A percentile compares a stretch with the other conserved stretches of the same genome.
These are phyloP conservation scores for Lepidium didymum DNA, from an alignment of 345 rosid species.

Conservation along the genomic window DNA sequence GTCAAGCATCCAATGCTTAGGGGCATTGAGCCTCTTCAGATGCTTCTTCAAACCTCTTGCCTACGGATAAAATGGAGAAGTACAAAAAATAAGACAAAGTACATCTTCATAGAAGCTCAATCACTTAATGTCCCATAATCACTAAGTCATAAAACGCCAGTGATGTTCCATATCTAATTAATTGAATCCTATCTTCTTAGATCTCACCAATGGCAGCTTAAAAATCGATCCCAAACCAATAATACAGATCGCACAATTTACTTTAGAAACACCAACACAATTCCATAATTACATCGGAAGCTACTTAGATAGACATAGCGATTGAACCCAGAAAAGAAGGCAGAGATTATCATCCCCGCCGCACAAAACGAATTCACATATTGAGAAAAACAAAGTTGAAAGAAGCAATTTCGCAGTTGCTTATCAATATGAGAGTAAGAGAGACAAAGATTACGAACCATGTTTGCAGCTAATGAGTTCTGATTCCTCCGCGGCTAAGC, in stretches of 20 bases:
- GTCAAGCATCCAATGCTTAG: conserved; percentile 79
- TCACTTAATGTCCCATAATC: not conserved
- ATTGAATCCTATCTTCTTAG: not conserved
- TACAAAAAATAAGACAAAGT: not conserved
- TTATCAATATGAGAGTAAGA: not conserved
- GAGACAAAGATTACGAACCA: conserved; percentile 6
- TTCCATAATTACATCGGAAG: not conserved
- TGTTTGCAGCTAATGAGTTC: not conserved
- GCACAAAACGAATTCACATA: not conserved
- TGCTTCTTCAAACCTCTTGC: conserved; percentile 84
- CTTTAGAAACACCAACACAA: not conserved
- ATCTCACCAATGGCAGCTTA: not conserved
- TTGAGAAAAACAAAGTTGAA: not conserved
- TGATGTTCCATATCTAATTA: not conserved
- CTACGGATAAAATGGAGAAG: conserved; percentile 18
- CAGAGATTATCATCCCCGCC: not conserved
- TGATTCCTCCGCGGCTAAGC: conserved; percentile 8
- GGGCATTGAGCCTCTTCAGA: conserved; percentile 83
- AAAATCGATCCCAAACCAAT: not conserved
- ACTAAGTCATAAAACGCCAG: not conserved
- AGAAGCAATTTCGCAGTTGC: not conserved
- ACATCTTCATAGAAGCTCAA: not conserved
- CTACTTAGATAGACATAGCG: not conserved
- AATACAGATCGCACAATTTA: not conserved
- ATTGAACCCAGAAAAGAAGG: not conserved